Base-by-base conservation (phyloP, 495 filamentous ascomycete species). In the Podospora pseudoanserina region DNA sequence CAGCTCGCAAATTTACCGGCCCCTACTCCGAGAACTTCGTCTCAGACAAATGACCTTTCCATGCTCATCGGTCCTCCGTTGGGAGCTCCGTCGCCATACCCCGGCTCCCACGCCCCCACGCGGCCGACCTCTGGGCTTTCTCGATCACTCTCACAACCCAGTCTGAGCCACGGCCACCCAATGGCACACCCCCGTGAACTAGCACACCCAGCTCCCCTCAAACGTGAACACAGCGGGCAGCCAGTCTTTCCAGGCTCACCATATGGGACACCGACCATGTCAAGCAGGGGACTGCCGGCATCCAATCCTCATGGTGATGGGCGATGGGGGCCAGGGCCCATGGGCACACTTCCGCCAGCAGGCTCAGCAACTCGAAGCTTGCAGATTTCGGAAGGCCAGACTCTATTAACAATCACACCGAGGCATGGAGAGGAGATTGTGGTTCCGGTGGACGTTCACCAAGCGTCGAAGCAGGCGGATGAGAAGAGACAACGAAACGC, bases 401-500 rank as follows among this genome's bases (percentile, higher is more conserved):
- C 76, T 59, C 76, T 74, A 28, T 77, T 79, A 69, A 79, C 75
- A 34, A 81, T 77, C 53, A 80, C 70, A 60, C 80, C 73, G 53
- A 68, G 57, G 65, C 76, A 69, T 73, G 85, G 86, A 13, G 80
- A 83, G 59, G 74, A 81, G 34, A 78, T 85, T 70, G 77, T 75
- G 78, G 90, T 94, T 66, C 87, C 88, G 65, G 87, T 92, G 67
- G 82, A 96, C 73, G 85, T 91, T 70, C 92, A 93, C 69, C 89
- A 90, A 69, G 94, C 89, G 23, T 96, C 91, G 67, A 92, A 90
- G 70, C 89, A 89, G 70, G 90, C 92, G 72, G 92, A 96, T 70
- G 92, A 96, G 80, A 98, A 97, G 79, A 85, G 92, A 63, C 92
- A 92, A 79, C 90, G 93, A 55, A 99, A 99, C 76, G 96, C 96